A percentile compares a stretch with the other conserved stretches of the same genome.
Conservation (phyloP, 208 protist genomes). For the Tritrichomonas foetus region DNA sequence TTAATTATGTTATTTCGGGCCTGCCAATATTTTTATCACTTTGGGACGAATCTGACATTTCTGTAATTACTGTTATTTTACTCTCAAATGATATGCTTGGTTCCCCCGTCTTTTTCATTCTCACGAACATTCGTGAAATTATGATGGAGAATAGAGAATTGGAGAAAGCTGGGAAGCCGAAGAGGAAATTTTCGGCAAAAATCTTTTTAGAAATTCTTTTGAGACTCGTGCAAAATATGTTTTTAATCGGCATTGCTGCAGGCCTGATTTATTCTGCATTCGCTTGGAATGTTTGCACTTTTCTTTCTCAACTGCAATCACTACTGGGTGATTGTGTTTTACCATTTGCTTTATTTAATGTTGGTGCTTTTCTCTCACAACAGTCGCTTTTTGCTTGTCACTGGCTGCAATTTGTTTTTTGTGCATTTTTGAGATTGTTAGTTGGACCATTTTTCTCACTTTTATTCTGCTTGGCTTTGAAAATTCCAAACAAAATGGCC, state of each 20-base stretch:
- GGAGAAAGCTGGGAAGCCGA: not conserved
- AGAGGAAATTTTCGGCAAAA: not conserved
- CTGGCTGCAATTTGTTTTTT: too few species aligned
- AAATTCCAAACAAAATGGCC: too few species aligned
- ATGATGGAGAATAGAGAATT: not conserved
- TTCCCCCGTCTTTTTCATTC: not conserved
- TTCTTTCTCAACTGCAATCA: not conserved
- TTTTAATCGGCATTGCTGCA: not conserved
- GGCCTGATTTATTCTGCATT: not conserved
- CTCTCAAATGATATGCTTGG: not conserved
- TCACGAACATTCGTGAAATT: not conserved
- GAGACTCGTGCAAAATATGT: not conserved
- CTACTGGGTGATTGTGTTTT: not conserved
- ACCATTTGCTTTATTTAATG: not conserved
- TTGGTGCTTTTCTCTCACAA: not conserved
- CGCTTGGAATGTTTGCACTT: not conserved
- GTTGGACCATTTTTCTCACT: too few species aligned
- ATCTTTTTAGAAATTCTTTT: not conserved
- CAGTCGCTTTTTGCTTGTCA: too few species aligned
- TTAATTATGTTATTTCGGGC: conserved; percentile 25
- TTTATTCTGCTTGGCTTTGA: too few species aligned
- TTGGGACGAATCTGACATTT: not conserved
- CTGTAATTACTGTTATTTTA: not conserved
- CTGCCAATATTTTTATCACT: not conserved
- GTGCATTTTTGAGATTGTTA: too few species aligned